Conservation (phyloP, 1,139 yeast species). For the Ashbya aceris region DNA sequence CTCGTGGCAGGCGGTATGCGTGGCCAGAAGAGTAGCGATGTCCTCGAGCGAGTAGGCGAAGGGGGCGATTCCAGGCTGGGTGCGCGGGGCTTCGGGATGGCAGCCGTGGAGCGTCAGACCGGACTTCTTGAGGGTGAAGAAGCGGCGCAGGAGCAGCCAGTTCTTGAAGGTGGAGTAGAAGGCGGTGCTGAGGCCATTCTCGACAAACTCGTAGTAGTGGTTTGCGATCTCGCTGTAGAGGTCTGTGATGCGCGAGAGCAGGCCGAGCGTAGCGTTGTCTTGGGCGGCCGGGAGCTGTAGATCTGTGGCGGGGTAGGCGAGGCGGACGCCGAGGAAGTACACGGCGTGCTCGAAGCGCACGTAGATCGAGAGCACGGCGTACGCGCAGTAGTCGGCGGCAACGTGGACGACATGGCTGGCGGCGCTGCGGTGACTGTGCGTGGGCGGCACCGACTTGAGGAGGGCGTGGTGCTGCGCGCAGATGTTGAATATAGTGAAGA, state of each 20-base stretch:
- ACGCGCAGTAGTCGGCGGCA: neutral
- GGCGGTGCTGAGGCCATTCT: neutral
- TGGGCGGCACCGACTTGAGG: too few relatives aligned
- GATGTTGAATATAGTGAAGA: neutral
- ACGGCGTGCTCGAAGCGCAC: slow-evolving; percentile 1
- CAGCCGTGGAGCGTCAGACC: neutral
- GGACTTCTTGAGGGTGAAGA: neutral
- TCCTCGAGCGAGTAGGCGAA: neutral
- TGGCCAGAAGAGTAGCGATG: neutral
- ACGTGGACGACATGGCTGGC: neutral
- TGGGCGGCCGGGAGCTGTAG: neutral
- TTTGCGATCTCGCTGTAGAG: neutral
- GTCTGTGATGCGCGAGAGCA: neutral
- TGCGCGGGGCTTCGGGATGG: neutral
- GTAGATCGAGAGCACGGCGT: neutral
- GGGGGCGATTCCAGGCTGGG: neutral
- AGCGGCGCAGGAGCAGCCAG: slow-evolving; percentile 1
- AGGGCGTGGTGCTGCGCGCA: neutral
- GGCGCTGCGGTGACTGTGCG: too few relatives aligned
- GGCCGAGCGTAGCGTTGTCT: neutral
- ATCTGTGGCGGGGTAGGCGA: neutral
- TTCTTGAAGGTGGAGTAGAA: neutral
- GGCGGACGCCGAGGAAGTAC: neutral
- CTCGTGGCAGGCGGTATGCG: neutral
- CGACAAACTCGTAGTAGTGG: neutral